Conservation (phyloP, 1,139 yeast species). For the Pneumocystis canis region DNA sequence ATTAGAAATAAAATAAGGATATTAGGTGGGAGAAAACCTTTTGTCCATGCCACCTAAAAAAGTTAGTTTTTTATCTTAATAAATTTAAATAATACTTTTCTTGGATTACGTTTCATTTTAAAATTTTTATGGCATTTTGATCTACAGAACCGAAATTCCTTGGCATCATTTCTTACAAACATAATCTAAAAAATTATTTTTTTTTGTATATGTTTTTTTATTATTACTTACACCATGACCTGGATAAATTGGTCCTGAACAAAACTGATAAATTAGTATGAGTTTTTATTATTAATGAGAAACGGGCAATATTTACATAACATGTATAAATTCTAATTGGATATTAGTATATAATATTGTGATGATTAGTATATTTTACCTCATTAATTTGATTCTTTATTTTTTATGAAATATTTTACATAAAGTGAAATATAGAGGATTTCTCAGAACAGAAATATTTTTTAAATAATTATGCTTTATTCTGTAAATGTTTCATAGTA, state of each 20-base stretch:
- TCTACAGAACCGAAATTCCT: slow-evolving; percentile 92
- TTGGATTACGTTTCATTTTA: slow-evolving; percentile 97
- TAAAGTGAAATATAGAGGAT: neutral
- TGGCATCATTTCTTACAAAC: slow-evolving; percentile 96
- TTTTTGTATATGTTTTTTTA: neutral
- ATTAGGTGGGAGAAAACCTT: neutral
- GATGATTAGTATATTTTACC: neutral
- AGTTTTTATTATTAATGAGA: neutral
- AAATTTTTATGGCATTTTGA: slow-evolving; percentile 95
- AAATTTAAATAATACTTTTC: slow-evolving; percentile 38
- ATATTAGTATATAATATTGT: neutral
- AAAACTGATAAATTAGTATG: slow-evolving; percentile 73
- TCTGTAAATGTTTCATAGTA: neutral
- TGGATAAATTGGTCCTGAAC: slow-evolving; percentile 94
- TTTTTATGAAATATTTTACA: neutral
- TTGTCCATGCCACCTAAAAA: slow-evolving; percentile 1
- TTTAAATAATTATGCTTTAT: neutral
- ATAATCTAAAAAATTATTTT: slow-evolving; percentile 33
- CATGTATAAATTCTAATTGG: neutral
- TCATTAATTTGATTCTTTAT: neutral
- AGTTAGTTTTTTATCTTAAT: neutral
- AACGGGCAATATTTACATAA: neutral
- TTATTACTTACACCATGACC: slow-evolving; percentile 61
- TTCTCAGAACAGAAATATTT: neutral
- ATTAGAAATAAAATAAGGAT: slow-evolving; percentile 26